phyloP scores from a whole-genome alignment of 2,329 filamentous ascomycete genomes.

The Fusarium sp. region DNA sequence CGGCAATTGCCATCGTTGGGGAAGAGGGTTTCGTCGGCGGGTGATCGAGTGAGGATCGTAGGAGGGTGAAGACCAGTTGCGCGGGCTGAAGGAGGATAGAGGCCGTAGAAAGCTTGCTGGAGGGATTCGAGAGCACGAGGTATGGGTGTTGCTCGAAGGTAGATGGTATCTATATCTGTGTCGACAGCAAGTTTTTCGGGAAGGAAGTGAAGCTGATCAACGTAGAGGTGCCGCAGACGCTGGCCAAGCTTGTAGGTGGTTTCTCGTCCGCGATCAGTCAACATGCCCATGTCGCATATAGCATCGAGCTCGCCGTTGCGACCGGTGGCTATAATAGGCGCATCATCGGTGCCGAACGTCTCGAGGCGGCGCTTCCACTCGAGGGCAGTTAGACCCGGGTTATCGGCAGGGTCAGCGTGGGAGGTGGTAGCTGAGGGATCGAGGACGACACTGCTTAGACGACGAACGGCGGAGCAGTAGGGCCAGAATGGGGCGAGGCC shows the following conservation, averaged over 20 bases:
- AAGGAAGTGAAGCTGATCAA: conserved; percentile 78
- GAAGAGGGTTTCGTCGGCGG: conserved; percentile 79
- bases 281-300: conserved; percentile 80
- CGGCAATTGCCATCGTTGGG: conserved; percentile 80
- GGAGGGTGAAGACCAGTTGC: conserved; percentile 63
- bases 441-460: conserved; percentile 67
- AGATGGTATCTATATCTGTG: conserved; percentile 67
- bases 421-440: conserved; percentile 50
- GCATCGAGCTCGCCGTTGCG: conserved; percentile 75
- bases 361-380: conserved; percentile 80
- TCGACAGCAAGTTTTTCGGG: conserved; percentile 64
- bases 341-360: conserved; percentile 76
- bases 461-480: conserved; percentile 82
- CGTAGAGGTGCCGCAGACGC: conserved; percentile 75
- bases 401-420: conserved; percentile 38
- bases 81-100: conserved; percentile 70
- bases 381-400: conserved; percentile 54
- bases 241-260: conserved; percentile 75
- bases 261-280: conserved; percentile 78
- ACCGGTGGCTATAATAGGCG: conserved; percentile 74
- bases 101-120: conserved; percentile 77
- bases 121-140: conserved; percentile 80
- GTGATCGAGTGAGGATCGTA: conserved; percentile 71
- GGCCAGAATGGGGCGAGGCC: conserved; percentile 80
- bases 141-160: conserved; percentile 77